Evolutionary conservation across 2,329 filamentous ascomycete genomes (phyloP), one percentile per base, ranked within the genome.

Genomic region (Sodiomyces alkalinus): DNA sequence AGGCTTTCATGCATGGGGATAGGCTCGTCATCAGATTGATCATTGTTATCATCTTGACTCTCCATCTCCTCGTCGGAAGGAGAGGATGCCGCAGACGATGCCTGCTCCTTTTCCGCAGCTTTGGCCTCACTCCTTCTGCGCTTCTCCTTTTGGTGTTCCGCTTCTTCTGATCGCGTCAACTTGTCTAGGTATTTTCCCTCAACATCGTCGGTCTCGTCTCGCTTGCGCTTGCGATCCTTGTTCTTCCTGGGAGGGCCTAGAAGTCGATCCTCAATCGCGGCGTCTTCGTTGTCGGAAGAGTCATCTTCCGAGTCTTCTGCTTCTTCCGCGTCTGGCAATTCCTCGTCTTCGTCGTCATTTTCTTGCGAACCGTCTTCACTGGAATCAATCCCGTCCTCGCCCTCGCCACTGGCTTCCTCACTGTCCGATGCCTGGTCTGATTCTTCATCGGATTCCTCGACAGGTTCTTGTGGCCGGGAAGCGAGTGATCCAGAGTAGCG

Each of bases 181-280:
- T 73, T 74, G 31, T 66, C 58, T 54, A 87, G 58, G 42, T 86
- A 85, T 28, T 67, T 69, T 32, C 62, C 67, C 44, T 85, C 80
- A 2, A 85, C 52, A 31, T 80, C 72, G 15, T 81, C 74, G 33
- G 77, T 67, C 8, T 76, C 68, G 18, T 77, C 65, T 31, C 76
- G 62, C 55, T 79, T 80, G 35, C 75, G 63, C 48, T 79, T 80
- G 17, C 67, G 60, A 7, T 69, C 61, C 31, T 63, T 60, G 52
- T 46, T 40, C 42, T 31, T 53, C 51, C 38, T 57, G 49, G 19
- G 49, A 29, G 27, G 51, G 50, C 31, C 62, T 56, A 14, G 32
- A 34, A 23, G 49, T 46, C 18, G 49, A 37, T 61, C 54, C 44
- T 63, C 48, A 41, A 46, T 48, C 50, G 17, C 46, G 6, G 47